Percentiles rank a stretch among this genome's conserved stretches.
These are phyloP conservation scores for Phialemonium atrogriseum DNA, from an alignment of 2,329 filamentous ascomycete genomes.

Conservation along the genomic window DNA sequence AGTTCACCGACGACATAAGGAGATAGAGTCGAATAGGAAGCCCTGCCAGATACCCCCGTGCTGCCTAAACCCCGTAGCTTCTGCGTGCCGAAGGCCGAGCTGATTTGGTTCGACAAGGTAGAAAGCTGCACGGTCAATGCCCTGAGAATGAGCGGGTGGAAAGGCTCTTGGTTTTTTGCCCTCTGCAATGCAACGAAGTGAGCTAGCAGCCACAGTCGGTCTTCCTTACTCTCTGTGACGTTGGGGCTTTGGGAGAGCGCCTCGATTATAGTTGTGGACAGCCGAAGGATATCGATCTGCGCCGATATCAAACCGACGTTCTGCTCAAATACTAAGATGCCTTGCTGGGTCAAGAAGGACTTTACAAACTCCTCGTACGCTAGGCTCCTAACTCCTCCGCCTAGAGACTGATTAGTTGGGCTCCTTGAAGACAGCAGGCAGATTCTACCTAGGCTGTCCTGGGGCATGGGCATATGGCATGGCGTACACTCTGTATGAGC, in stretches of 20 bases:
- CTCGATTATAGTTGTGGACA: slow-evolving; percentile 33
- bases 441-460: too few relatives aligned
- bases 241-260: slow-evolving; percentile 20
- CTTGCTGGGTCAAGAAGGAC: slow-evolving; percentile 27
- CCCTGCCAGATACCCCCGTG: too few relatives aligned
- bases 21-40: slow-evolving; percentile 23
- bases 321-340: slow-evolving; percentile 32
- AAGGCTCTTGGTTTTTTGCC: slow-evolving; percentile 22
- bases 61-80: slow-evolving; percentile 11
- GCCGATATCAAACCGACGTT: slow-evolving; percentile 27
- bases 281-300: slow-evolving; percentile 26
- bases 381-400: slow-evolving; percentile 7
- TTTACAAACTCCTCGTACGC: slow-evolving; percentile 28
- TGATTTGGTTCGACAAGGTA: slow-evolving; percentile 41
- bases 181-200: slow-evolving; percentile 55
- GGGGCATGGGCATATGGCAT: too few relatives aligned
- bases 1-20: slow-evolving; percentile 59
- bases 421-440: background rate
- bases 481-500: slow-evolving; percentile 9
- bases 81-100: slow-evolving; percentile 18
- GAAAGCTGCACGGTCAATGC: slow-evolving; percentile 48
- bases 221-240: slow-evolving; percentile 23
- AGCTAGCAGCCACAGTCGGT: slow-evolving; percentile 56
- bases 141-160: slow-evolving; percentile 35
- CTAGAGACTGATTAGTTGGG: slow-evolving; percentile 10